Percentiles rank a stretch among this genome's conserved stretches.
phyloP scores from a whole-genome alignment of 1,284 basidiomycete species.

The Pseudomicrostroma phylloplanum region DNA sequence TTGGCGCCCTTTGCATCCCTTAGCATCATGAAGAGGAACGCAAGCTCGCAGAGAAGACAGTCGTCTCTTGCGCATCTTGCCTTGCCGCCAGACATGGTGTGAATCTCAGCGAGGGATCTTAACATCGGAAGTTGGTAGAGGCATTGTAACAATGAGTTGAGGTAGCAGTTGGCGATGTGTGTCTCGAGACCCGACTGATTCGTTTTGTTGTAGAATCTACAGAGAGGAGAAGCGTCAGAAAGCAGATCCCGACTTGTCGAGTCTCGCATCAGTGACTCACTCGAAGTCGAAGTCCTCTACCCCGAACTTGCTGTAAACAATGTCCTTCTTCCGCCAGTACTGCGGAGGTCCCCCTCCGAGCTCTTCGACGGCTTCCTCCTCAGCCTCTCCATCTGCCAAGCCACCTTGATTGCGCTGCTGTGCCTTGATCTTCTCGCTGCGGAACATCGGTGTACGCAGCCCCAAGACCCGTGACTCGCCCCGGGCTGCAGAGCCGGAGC shows the following conservation, averaged over 20 bases:
- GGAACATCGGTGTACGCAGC: conserved; percentile 60
- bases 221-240: conserved; percentile 8
- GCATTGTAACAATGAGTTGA: conserved; percentile 83
- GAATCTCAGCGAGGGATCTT: conserved; percentile 75
- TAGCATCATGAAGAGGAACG: conserved; percentile 90
- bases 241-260: not conserved
- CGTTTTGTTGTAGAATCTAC: conserved; percentile 56
- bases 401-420: conserved; percentile 17
- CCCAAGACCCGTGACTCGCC: not conserved
- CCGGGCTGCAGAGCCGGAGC: conserved; percentile 5
- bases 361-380: conserved; percentile 24
- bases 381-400: conserved; percentile 26
- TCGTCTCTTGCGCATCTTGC: conserved; percentile 69
- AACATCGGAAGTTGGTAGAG: conserved; percentile 79
- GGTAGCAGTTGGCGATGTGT: conserved; percentile 94
- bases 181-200: conserved; percentile 87
- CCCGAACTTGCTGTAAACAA: conserved; percentile 98
- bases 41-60: conserved; percentile 89
- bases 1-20: conserved; percentile 89
- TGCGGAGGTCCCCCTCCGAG: conserved; percentile 55
- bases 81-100: conserved; percentile 64
- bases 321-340: conserved; percentile 85
- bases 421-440: conserved; percentile 66
- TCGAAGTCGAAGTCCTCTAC: conserved; percentile 98
- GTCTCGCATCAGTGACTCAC: conserved; percentile 53